phyloP scores from a whole-genome alignment of 345 rosid species.

The Lepidium aucheri region DNA sequence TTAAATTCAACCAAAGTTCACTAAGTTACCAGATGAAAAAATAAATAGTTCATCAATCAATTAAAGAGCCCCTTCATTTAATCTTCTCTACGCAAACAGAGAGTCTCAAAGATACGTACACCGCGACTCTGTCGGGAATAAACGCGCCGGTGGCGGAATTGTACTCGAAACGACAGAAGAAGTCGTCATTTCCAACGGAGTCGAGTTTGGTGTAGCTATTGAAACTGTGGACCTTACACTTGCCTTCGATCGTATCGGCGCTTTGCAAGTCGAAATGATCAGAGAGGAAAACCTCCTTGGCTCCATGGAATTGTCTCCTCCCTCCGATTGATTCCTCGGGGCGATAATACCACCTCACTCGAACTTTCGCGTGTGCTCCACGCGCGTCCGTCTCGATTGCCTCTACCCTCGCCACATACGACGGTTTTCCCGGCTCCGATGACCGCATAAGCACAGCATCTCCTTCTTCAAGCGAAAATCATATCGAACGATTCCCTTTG shows the following conservation, averaged over 20 bases:
- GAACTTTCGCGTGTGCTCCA: conserved; percentile 64
- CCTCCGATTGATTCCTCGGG: conserved; percentile 99
- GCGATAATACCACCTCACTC: conserved; percentile 90
- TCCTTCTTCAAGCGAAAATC: conserved; percentile 40
- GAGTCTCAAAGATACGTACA: conserved; percentile 39
- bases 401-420: conserved; percentile 89
- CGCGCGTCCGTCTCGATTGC: conserved; percentile 81
- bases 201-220: conserved; percentile 82
- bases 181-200: conserved; percentile 90
- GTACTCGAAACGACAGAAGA: conserved; percentile 97
- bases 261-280: conserved; percentile 85
- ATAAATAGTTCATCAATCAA: background rate
- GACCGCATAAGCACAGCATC: conserved; percentile 97
- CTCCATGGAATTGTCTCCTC: conserved; percentile 88
- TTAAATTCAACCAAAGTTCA: background rate
- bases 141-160: conserved; percentile 82
- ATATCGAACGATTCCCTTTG: background rate
- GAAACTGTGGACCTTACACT: conserved; percentile 88
- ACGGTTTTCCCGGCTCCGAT: conserved; percentile 65
- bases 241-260: conserved; percentile 85
- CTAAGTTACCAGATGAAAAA: background rate
- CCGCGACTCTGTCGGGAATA: conserved; percentile 88
- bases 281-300: conserved; percentile 88
- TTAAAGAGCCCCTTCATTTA: too few relatives aligned
- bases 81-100: background rate